Conservation (phyloP, 192 early-diverging fungal species). For the Coemansia sp. region DNA sequence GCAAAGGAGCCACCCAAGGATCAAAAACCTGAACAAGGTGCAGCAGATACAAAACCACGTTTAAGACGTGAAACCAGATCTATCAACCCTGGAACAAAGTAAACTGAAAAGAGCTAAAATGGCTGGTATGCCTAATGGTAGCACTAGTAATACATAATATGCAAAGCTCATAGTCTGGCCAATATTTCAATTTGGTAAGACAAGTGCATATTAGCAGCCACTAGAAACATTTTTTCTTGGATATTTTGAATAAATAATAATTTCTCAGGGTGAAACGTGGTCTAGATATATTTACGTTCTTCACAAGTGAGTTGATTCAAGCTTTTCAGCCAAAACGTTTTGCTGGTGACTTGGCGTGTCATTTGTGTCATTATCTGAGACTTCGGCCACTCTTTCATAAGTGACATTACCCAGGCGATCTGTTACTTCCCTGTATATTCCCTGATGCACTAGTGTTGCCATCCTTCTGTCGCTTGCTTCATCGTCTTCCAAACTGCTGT, state of each 20-base stretch:
- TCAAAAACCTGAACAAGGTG: too few relatives aligned
- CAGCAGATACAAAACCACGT: neutral
- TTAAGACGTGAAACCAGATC: too few relatives aligned
- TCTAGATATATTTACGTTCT: neutral
- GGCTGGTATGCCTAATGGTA: too few relatives aligned
- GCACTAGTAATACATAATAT: too few relatives aligned
- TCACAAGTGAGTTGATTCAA: slow-evolving; percentile 2
- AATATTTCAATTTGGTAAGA: too few relatives aligned
- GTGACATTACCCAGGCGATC: slow-evolving; percentile 48
- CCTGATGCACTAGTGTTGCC: slow-evolving; percentile 43
- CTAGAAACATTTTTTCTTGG: too few relatives aligned
- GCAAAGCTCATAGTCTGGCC: too few relatives aligned
- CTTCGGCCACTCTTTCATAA: slow-evolving; percentile 19
- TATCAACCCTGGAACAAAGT: too few relatives aligned
- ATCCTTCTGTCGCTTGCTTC: slow-evolving; percentile 32
- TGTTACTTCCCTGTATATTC: slow-evolving; percentile 27
- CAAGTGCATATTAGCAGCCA: too few relatives aligned
- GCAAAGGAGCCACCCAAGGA: too few relatives aligned
- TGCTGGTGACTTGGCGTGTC: neutral
- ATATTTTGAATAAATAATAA: too few relatives aligned
- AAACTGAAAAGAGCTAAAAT: too few relatives aligned
- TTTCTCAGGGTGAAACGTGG: neutral
- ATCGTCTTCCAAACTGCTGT: slow-evolving; percentile 2
- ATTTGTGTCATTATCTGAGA: neutral
- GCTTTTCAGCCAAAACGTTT: slow-evolving; percentile 11